Evolutionary conservation across 768 basidiomycete species (phyloP).

Genomic region (Boletus subparvulus): DNA sequence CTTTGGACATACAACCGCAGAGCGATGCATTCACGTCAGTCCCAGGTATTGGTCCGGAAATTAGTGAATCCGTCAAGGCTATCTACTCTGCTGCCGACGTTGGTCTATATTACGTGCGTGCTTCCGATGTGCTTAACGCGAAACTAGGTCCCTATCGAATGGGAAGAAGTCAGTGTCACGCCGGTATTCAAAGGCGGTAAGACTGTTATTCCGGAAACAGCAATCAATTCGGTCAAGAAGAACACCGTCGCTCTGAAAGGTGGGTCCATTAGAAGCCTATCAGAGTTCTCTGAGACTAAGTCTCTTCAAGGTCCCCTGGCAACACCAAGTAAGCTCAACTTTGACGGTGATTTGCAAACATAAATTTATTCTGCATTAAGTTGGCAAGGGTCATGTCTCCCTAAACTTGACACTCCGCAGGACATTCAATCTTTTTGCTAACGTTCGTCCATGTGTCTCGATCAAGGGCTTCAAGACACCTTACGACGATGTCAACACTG

Average conservation of each 20-base stretch:
- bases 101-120: constrained; percentile 16
- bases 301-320: constrained; percentile 76
- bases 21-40: constrained; percentile 16
- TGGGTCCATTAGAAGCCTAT: constrained; percentile 29
- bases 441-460: constrained; percentile 94
- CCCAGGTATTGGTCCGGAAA: constrained; percentile 97
- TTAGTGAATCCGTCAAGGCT: constrained; percentile 91
- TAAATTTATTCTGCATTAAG: constrained; percentile 41
- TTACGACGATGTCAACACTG: constrained; percentile 97
- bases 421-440: constrained; percentile 98
- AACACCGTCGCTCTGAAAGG: constrained; percentile 99
- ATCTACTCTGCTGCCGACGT: constrained; percentile 91
- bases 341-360: constrained; percentile 3
- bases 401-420: constrained; percentile 95
- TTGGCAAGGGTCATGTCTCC: constrained; percentile 98
- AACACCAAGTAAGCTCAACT: constrained; percentile 78
- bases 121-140: constrained; percentile 11
- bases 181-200: constrained; percentile 93
- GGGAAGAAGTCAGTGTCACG: constrained; percentile 98
- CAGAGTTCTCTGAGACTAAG: constrained; percentile 11
- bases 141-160: constrained; percentile 89
- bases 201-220: constrained; percentile 92
- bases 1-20: constrained; percentile 7
- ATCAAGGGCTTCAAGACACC: constrained; percentile 98
- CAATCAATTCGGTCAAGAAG: constrained; percentile 89